These are phyloP conservation scores for Castanea mollissima DNA, from an alignment of 306 rosid genomes.

Conservation along the genomic window DNA sequence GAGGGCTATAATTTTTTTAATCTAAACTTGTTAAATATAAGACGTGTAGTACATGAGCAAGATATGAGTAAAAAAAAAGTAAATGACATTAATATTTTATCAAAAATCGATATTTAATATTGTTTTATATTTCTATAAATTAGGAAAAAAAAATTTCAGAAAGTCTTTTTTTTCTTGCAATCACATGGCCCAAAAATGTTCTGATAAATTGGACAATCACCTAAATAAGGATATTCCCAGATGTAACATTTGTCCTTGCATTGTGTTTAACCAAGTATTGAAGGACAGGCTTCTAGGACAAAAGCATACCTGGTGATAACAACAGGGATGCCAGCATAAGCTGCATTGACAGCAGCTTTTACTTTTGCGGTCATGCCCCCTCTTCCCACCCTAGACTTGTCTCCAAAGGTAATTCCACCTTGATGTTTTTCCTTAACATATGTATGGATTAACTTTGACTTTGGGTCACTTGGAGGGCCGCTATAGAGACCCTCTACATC, in stretches of 20 bases:
- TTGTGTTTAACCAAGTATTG: background rate
- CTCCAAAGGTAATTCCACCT: conserved; percentile 91
- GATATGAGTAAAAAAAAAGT: background rate
- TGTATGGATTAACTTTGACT: conserved; percentile 83
- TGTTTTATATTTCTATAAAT: background rate
- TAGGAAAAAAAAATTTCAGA: background rate
- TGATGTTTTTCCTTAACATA: conserved; percentile 89
- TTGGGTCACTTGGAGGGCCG: conserved; percentile 97
- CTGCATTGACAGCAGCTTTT: conserved; percentile 87
- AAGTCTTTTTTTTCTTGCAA: background rate
- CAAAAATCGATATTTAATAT: background rate
- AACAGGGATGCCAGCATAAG: conserved; percentile 94
- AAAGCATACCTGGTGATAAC: conserved; percentile 76
- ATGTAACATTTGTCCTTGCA: background rate
- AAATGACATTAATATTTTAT: background rate
- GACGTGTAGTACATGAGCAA: background rate
- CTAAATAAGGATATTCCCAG: background rate
- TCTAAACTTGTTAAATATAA: background rate
- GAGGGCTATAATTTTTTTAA: background rate
- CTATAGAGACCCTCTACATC: conserved; percentile 95
- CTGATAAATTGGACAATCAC: background rate
- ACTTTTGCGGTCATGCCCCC: conserved; percentile 99
- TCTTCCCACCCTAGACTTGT: conserved; percentile 97
- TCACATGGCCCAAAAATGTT: background rate
- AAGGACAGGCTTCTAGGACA: background rate